Base-by-base conservation (phyloP, 2,329 filamentous ascomycete species). In the Graphilbum fragrans region DNA sequence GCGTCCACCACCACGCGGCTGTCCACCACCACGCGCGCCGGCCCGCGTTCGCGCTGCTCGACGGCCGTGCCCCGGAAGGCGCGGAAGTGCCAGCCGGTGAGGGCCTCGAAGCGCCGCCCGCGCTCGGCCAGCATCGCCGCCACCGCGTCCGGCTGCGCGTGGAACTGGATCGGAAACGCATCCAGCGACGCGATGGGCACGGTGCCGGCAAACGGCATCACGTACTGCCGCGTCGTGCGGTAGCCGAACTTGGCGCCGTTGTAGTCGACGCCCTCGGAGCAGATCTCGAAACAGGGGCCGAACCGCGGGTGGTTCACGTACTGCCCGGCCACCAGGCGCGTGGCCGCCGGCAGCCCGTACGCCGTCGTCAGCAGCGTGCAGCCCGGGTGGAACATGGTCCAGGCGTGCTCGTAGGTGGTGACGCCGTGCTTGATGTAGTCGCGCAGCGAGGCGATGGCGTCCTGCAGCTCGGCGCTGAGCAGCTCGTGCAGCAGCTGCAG, bases 341-440 rank as follows among this genome's bases (percentile, higher is more conserved):
- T 56, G 4, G 60, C 59, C 1, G 57, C 55, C 2, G 55, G 53
- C 25, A 56, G 58, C 17, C 57, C 63, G 44, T 61, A 58, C 43
- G 58, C 54, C 14, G 53, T 48, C 1, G 59, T 58, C 43, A 60
- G 61, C 3, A 70, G 49, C 6, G 53, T 56, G 37, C 54, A 57
- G 1, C 63, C 65, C 1, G 67, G 69, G 29, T 61, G 59, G 46
- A 71, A 69, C 5, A 72, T 57, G 4, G 64, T 63, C 68, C 67
- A 71, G 16, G 62, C 53, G 38, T 72, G 62, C 10, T 65, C 58
- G 38, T 65, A 72, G 0, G 65, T 65, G 39, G 74, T 66, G 36
- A 71, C 68, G 0, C 62, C 59, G 45, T 73, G 68, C 43, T 57
- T 52, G 45, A 67, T 55, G 37, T 68, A 64, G 41, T 75, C 70